Evolutionary conservation across 2,329 filamentous ascomycete genomes (phyloP).

Genomic region (Aspergillus luchuensis): DNA sequence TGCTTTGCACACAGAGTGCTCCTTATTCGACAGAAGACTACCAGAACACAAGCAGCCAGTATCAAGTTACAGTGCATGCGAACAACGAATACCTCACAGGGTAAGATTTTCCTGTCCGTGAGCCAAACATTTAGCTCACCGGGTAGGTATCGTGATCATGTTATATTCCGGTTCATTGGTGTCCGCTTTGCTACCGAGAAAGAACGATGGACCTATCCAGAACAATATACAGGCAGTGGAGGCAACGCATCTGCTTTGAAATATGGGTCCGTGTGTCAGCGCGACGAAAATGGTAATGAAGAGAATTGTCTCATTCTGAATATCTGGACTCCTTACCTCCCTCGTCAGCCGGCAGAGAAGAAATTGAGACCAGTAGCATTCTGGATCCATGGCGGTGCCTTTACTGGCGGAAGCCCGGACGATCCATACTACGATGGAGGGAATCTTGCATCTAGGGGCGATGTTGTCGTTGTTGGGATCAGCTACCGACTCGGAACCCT

Average conservation of each 20-base stretch:
- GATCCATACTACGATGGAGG: conserved; percentile 52
- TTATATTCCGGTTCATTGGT: conserved; percentile 53
- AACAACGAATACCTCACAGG: conserved; percentile 9
- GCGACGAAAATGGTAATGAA: not conserved
- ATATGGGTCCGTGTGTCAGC: conserved; percentile 3
- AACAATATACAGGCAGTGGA: conserved; percentile 48
- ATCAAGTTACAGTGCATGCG: conserved; percentile 2
- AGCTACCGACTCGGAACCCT: conserved; percentile 63
- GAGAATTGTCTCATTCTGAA: conserved; percentile 10
- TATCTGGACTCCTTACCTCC: conserved; percentile 21
- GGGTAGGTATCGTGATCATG: conserved; percentile 53
- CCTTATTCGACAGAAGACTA: not conserved
- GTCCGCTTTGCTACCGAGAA: conserved; percentile 49
- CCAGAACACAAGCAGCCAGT: not conserved
- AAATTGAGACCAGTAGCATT: conserved; percentile 53
- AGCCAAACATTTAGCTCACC: not conserved
- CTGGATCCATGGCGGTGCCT: conserved; percentile 60
- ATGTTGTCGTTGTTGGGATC: conserved; percentile 61
- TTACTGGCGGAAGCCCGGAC: conserved; percentile 51
- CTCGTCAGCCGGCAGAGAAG: conserved; percentile 47
- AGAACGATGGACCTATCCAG: conserved; percentile 51
- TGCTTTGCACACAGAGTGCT: not conserved
- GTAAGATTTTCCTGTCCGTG: not conserved
- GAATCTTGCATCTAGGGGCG: conserved; percentile 60
- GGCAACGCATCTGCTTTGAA: conserved; percentile 49